Base-by-base conservation (phyloP, 352 stramenopile species). In the Peronosclerospora sorghi region DNA sequence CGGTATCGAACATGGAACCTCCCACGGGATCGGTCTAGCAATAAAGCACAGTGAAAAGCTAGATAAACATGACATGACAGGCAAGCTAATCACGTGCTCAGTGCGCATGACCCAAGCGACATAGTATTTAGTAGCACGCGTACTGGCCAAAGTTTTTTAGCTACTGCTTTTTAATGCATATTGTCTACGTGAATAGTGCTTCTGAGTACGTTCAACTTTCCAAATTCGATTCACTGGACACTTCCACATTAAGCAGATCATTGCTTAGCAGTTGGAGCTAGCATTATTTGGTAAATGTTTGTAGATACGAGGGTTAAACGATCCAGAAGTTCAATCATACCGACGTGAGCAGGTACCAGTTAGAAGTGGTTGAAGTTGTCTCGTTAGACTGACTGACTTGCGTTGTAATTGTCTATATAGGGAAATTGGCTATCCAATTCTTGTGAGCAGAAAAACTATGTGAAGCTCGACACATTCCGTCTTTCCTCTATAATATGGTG, bases 141-240 rank as follows among this genome's bases (percentile, higher is more conserved):
- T 32, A 14, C 28, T 32, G 4, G 28, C 2, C 9, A 32, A 14
- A 15, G n/a, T n/a, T n/a, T n/a, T n/a, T n/a, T n/a, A 15, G 8
- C 9, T 41, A 19, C 10, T 45, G 9, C 4, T 35, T 28, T 17
- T n/a, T 27, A 43, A 7, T 8, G 28, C 8, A 4, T 37, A 3
- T 26, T 26, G 3, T 26, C 4, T 51, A 9, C 17, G 39, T 26
- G 8, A 44, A 6, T 44, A 68, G 78, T 70, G 6, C 75, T 68
- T 3, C 39, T 93, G 3, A n/a, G n/a, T 84, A 83, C 35, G 70
- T 85, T 6, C 75, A 93, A 57, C 69, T 93, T 4, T 82, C 81
- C 32, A 81, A 83, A 45, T 65, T 63, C 14, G 75, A 89, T 41
- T 85, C 23, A 65, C 76, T 8, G 56, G 62, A 2, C 81, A 90